Evolutionary conservation across 1,284 basidiomycete species (phyloP), one percentile per base, ranked within the genome.

Genomic region (Cutaneotrichosporon spelunceum): DNA sequence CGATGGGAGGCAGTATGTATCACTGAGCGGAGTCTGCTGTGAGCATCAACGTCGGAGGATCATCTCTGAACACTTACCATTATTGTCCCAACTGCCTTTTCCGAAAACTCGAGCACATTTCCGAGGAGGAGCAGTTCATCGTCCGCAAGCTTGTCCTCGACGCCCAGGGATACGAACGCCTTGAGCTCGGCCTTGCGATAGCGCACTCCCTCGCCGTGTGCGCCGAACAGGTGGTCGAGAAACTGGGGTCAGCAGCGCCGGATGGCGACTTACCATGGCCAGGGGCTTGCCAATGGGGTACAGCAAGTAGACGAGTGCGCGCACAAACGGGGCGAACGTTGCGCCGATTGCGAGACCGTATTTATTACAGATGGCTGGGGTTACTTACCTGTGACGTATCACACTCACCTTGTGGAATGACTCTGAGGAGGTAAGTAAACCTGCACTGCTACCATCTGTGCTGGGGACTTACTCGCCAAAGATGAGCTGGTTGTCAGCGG

Each of bases 141-240:
- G 69, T 93, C 88, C 70, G 88, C 86, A 34, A 91, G 85, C 30
- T 87, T 86, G 63, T 91, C 84, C 78, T 93, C 90, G 75, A 81
- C 77, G 72, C 82, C 68, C 75, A 79, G 50, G 75, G 89, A 53
- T 23, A 97, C 84, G 77, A 97, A 96, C 0, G 90, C 90, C 78
- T 90, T 91, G 49, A 96, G 84, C 72, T 94, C 90, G 0, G 90
- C 89, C 75, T 93, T 93, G 69, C 91, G 90, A 79, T 93, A 93
- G 0, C 88, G 91, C 60, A 88, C 84, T 0, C 83, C 77, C 48
- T 80, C 75, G 39, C 71, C 72, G 66, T 82, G 79, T 26, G 80
- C 73, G 21, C 82, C 82, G 5, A 83, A 77, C 23, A 81, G 68
- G 48, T 69, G 75, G 69, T 83, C 82, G 16, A 81, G 72, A 11